Evolutionary conservation across 768 basidiomycete genomes (phyloP).

Genomic region (Leucogyrophana mollusca): DNA sequence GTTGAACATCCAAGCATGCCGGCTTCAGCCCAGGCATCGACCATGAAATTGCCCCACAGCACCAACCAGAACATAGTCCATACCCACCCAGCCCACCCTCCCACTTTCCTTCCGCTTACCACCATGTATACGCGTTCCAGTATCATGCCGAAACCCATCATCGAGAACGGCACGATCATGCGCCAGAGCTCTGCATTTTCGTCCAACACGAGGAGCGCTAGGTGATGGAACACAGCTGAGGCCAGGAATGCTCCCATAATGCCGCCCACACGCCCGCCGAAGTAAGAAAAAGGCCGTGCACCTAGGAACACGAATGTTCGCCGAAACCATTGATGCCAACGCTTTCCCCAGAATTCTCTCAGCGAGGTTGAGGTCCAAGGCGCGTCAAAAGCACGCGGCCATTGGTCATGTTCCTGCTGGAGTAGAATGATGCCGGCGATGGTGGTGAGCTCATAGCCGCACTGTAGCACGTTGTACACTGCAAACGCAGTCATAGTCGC

Average conservation of each 20-base stretch:
- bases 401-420: constrained; percentile 24
- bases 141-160: constrained; percentile 51
- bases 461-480: constrained; percentile 45
- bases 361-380: constrained; percentile 38
- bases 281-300: constrained; percentile 21
- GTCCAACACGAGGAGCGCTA: constrained; percentile 50
- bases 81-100: constrained; percentile 29
- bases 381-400: constrained; percentile 31
- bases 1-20: constrained; percentile 10
- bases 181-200: constrained; percentile 39
- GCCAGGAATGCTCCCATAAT: constrained; percentile 56
- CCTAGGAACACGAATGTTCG: constrained; percentile 30
- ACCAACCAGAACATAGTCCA: constrained; percentile 34
- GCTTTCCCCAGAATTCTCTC: constrained; percentile 33
- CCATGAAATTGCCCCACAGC: constrained; percentile 19
- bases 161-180: constrained; percentile 50
- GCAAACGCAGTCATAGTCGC: constrained; percentile 40
- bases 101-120: constrained; percentile 24
- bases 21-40: constrained; percentile 18
- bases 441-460: constrained; percentile 22
- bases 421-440: constrained; percentile 26
- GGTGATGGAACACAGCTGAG: constrained; percentile 56
- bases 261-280: constrained; percentile 47
- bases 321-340: constrained; percentile 40
- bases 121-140: constrained; percentile 35